Evolutionary conservation across 1,139 yeast species (phyloP).

Genomic region (Debaryomycetaceae sp.): DNA sequence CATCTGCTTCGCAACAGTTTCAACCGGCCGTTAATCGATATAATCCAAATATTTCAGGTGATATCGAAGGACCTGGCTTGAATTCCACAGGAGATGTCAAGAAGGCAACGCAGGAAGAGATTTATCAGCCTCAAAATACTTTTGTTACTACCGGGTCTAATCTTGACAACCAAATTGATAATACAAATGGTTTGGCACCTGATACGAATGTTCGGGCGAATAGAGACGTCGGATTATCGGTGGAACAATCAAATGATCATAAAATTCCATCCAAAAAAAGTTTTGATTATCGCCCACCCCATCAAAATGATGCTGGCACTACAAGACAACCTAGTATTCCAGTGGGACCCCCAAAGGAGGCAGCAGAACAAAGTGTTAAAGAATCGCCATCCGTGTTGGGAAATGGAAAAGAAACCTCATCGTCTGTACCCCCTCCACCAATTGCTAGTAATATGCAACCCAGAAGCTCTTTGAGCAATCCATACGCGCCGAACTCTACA

Average conservation of each 20-base stretch:
- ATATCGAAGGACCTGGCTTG: too few species aligned
- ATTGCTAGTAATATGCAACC: not conserved
- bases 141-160: not conserved
- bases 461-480: conserved; percentile 17
- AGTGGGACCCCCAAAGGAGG: not conserved
- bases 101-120: not conserved
- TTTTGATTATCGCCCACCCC: not conserved
- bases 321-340: not conserved
- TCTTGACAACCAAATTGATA: not conserved
- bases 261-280: not conserved
- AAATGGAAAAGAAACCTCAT: not conserved
- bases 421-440: not conserved
- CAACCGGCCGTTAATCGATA: not conserved
- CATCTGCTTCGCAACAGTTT: not conserved
- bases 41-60: not conserved
- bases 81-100: not conserved
- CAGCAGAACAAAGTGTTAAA: not conserved
- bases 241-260: not conserved
- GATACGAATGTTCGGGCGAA: not conserved
- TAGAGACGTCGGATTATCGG: not conserved
- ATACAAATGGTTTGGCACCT: not conserved
- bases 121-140: not conserved
- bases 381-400: not conserved
- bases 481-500: conserved; percentile 37
- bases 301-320: not conserved